Evolutionary conservation across 805 yeast genomes (phyloP), one percentile per base, ranked within the genome.

Genomic region (Lipomyces lipofer): DNA sequence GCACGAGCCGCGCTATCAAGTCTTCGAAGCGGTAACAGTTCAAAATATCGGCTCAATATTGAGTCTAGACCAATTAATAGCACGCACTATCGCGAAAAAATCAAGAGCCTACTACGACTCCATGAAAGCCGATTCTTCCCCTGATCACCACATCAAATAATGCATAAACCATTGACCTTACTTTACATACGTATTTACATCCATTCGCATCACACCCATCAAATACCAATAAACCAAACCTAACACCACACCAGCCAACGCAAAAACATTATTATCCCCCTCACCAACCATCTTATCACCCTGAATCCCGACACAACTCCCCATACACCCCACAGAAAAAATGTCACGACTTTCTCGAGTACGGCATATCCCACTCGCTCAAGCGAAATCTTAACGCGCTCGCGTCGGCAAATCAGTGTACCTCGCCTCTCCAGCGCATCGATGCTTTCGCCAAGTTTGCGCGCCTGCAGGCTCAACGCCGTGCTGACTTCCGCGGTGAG

Each of bases 291-390:
- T 28, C 62, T 30, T 13, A 24, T 44, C 17, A 56, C 3, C 13
- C 59, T n/a, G 17, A 58, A 22, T 3, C 40, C 45, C 13, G 49
- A 28, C 8, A 58, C 62, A 15, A 53, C 43, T 2, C 62, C 62
- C 62, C 62, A 58, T 21, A 58, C 62, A 12, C 35, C 51, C 62
- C 62, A 58, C 29, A 58, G 36, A 24, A 50, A 22, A 3, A 30
- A 10, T 19, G 48, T 50, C 15, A 58, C 53, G 30, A 43, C 22
- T 12, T 47, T 33, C 27, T 58, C 62, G 19, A 58, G 50, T 9
- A 51, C 39, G 15, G 51, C 52, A 19, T 56, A 58, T 13, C 60
- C 60, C 12, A 51, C 28, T 21, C 44, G 54, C 42, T 15, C 32
- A 12, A 49, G 15, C 24, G 35, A 48, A 15, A 10, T 24, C 43